Base-by-base conservation (phyloP, 768 basidiomycete genomes). In the Boletus rubropictus region DNA sequence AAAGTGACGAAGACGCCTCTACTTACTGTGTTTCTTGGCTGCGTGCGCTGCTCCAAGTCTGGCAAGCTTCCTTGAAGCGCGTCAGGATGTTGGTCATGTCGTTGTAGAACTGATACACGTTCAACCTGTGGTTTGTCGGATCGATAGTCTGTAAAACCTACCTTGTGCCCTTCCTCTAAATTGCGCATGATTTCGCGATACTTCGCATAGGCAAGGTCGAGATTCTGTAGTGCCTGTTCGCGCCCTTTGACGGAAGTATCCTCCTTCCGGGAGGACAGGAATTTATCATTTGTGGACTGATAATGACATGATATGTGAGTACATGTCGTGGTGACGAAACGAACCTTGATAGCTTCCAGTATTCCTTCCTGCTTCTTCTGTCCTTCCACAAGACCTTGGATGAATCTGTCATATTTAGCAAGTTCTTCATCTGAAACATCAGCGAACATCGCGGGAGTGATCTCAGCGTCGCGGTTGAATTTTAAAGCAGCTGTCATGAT, bases 391-490 rank as follows among this genome's bases (percentile, higher is more conserved):
- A 84, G 74, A 45, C 78, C 79, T 29, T 77, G 71, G 29, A 97
- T 70, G 59, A 83, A 85, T 50, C 75, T 77, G 48, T 89, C 86
- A 52, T 91, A 94, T 66, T 92, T 93, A 1, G 75, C 76, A 42
- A 97, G 66, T 57, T 89, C 86, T 50, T 81, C 77, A 46, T 90
- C 84, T 24, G 85, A 78, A 11, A 89, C 71, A 45, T 87, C 85
- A 58, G 93, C 89, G 61, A 97, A 97, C 83, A 86, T 86, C 20
- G 82, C 86, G 0, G 94, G 82, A 29, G 83, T 81, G 15, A 90
- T 78, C 56, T 90, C 82, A 3, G 72, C 69, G 62, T 85, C 75
- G 21, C 77, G 74, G 42, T 84, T 82, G 37, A 92, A 74, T 3
- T 78, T 77, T 14, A 76, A 71, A 0, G 89, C 81, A 20, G 81